Evolutionary conservation across 148 eudicot genomes (phyloP).

Genomic region (Polygonum aviculare): DNA sequence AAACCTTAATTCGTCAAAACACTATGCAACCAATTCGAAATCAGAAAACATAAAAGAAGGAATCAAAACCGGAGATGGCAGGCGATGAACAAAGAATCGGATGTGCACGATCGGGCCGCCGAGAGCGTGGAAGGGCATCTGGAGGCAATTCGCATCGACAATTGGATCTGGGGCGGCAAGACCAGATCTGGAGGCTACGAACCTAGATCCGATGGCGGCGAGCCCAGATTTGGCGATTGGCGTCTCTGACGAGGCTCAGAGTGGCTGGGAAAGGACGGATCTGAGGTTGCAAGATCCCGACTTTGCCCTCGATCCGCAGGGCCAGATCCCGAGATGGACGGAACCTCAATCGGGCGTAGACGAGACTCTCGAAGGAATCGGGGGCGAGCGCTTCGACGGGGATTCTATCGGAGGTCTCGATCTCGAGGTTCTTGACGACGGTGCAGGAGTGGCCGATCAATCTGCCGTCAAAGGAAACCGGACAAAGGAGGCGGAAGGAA

Average conservation of each 20-base stretch:
- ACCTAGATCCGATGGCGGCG: too few species aligned
- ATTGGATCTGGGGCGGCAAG: too few species aligned
- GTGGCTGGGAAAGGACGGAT: too few species aligned
- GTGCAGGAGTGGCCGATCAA: slow-evolving; percentile 38
- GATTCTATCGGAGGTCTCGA: slow-evolving; percentile 25
- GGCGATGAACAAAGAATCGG: slow-evolving; percentile 55
- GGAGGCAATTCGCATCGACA: too few species aligned
- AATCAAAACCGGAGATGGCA: slow-evolving; percentile 30
- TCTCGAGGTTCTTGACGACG: slow-evolving; percentile 25
- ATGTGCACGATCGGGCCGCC: slow-evolving; percentile 64
- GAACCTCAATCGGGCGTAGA: slow-evolving; percentile 13
- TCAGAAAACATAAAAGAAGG: neutral
- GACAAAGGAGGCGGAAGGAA: slow-evolving; percentile 40
- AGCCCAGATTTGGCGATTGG: too few species aligned
- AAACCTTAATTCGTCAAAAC: neutral
- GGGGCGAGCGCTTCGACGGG: slow-evolving; percentile 19
- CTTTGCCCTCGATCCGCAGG: too few species aligned
- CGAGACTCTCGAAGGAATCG: slow-evolving; percentile 24
- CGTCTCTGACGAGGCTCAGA: too few species aligned
- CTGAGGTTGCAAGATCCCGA: too few species aligned
- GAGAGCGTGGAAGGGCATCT: slow-evolving; percentile 37
- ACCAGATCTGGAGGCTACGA: too few species aligned
- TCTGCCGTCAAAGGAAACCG: slow-evolving; percentile 26
- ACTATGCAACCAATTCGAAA: neutral
- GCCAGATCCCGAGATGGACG: too few species aligned